These are phyloP conservation scores for Hypoxylon sp. DNA, from an alignment of 2,329 filamentous ascomycete species.

Conservation along the genomic window DNA sequence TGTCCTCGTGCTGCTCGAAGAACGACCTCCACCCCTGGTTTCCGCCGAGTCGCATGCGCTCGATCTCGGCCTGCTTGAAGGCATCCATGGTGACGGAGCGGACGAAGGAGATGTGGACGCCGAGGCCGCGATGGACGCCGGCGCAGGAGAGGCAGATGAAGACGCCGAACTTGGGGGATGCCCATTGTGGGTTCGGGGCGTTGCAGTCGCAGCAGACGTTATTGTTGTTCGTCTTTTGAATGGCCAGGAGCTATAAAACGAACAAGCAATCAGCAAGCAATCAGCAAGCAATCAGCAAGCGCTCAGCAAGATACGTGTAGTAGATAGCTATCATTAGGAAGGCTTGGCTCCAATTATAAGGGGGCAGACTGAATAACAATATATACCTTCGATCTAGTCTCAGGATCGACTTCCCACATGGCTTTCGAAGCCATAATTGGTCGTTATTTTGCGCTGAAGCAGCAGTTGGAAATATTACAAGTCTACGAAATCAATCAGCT, in stretches of 20 bases:
- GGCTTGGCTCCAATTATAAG: conserved; percentile 4
- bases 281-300: conserved; percentile 35
- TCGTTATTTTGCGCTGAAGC: conserved; percentile 31
- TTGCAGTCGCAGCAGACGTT: conserved; percentile 94
- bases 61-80: conserved; percentile 93
- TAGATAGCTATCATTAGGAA: conserved; percentile 8
- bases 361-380: conserved; percentile 5
- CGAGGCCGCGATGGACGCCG: conserved; percentile 92
- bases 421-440: conserved; percentile 75
- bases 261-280: conserved; percentile 33
- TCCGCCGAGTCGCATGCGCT: conserved; percentile 92
- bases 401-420: conserved; percentile 99
- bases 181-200: conserved; percentile 98
- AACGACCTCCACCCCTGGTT: conserved; percentile 91
- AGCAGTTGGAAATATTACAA: conserved; percentile 9
- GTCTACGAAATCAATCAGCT: conserved; percentile 2
- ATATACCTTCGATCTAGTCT: conserved; percentile 92
- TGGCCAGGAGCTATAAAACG: conserved; percentile 79
- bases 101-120: conserved; percentile 98
- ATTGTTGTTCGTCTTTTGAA: conserved; percentile 92
- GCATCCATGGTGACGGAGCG: conserved; percentile 98
- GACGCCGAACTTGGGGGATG: conserved; percentile 95
- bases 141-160: conserved; percentile 99
- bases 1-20: conserved; percentile 81
- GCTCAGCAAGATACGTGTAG: conserved; percentile 13